Evolutionary conservation across 345 rosid species (phyloP).

Genomic region (Bruguiera gymnorhiza): DNA sequence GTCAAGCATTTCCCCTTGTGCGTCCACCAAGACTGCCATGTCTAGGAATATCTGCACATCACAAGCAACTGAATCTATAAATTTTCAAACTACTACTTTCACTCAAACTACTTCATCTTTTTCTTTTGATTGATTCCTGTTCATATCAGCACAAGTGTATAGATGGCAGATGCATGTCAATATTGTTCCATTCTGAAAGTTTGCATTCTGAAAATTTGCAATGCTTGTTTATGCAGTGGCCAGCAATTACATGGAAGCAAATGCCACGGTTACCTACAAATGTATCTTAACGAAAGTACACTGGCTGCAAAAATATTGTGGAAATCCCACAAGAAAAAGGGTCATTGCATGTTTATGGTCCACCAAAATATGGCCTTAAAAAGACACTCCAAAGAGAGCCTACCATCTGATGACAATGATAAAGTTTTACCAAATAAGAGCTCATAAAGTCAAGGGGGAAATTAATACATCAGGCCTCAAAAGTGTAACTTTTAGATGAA

Average conservation of each 20-base stretch:
- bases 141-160: no score
- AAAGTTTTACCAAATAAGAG: no score
- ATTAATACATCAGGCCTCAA: no score
- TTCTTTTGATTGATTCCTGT: no score
- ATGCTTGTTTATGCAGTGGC: neutral
- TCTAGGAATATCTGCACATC: conserved; percentile 74
- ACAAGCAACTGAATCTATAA: conserved; percentile 3
- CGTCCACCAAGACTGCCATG: conserved; percentile 93
- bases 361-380: no score
- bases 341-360: no score
- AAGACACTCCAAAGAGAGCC: no score
- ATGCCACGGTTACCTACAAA: neutral
- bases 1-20: conserved; percentile 92
- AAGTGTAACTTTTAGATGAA: no score
- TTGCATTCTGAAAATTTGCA: neutral
- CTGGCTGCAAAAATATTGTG: no score
- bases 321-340: no score
- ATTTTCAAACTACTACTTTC: neutral
- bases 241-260: neutral
- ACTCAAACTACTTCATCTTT: neutral
- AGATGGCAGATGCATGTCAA: neutral
- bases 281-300: neutral
- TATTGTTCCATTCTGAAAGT: neutral
- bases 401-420: no score
- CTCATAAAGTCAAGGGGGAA: no score